phyloP scores from a whole-genome alignment of 371 early-diverging fungal genomes.

The Capillidium rhysosporum region DNA sequence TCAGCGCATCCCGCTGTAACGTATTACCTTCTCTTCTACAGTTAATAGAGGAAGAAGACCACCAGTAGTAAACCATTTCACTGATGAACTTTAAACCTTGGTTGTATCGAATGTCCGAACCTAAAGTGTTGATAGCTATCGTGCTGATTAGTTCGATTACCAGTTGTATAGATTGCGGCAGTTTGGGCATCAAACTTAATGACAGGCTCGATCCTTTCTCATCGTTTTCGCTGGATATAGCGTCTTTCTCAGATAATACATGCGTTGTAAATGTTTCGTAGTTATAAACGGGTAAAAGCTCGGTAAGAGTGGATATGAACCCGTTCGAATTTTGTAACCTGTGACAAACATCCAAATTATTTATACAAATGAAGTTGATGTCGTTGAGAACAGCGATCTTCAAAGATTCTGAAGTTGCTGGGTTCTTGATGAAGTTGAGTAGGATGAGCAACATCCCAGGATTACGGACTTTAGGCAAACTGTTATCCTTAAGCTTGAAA shows the following conservation, averaged over 20 bases:
- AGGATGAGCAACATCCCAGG: no score
- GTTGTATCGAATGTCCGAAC: neutral
- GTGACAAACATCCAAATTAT: no score
- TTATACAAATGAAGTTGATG: no score
- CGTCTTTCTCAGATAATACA: no score
- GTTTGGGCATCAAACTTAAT: no score
- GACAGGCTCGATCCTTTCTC: no score
- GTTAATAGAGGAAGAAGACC: neutral
- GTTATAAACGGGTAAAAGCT: neutral
- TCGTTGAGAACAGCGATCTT: no score
- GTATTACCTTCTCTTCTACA: neutral
- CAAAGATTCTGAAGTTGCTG: no score
- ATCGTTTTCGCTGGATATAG: no score
- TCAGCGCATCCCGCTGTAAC: neutral
- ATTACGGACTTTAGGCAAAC: no score
- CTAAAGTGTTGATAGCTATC: neutral
- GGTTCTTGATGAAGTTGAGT: no score
- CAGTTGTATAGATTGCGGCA: neutral
- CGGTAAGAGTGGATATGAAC: neutral
- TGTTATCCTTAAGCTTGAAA: no score
- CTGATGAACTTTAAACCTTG: neutral
- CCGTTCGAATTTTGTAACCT: neutral
- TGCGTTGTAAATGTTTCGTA: neutral
- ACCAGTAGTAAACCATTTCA: slow-evolving; percentile 1
- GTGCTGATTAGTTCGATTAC: neutral